Conservation (phyloP, 2,329 filamentous ascomycete genomes). For the Exophiala mesophila region DNA sequence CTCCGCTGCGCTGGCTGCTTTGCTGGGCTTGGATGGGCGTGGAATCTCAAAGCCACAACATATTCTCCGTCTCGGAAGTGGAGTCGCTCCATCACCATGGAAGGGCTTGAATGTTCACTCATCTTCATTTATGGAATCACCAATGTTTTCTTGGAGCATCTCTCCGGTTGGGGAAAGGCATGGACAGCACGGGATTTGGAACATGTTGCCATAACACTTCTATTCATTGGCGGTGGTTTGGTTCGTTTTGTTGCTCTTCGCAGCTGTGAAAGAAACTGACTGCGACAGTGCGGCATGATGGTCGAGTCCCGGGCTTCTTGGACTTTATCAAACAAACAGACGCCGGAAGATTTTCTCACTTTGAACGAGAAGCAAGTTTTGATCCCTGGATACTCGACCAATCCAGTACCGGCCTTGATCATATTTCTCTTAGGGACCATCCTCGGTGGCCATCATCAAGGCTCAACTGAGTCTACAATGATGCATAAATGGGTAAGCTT, state of each 20-base stretch:
- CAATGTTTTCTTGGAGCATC: slow-evolving; percentile 79
- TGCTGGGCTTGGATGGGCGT: slow-evolving; percentile 75
- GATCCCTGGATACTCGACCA: slow-evolving; percentile 57
- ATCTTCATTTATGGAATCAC: slow-evolving; percentile 77
- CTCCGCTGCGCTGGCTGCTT: slow-evolving; percentile 79
- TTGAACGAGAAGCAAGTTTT: slow-evolving; percentile 30
- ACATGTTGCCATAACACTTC: slow-evolving; percentile 76
- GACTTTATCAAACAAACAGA: slow-evolving; percentile 51
- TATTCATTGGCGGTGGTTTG: slow-evolving; percentile 78
- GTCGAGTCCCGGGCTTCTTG: slow-evolving; percentile 69
- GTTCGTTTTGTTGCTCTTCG: slow-evolving; percentile 61
- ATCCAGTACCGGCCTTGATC: slow-evolving; percentile 71
- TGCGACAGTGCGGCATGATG: slow-evolving; percentile 66
- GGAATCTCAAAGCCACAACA: slow-evolving; percentile 64
- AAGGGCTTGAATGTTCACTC: slow-evolving; percentile 73
- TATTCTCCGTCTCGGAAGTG: slow-evolving; percentile 52
- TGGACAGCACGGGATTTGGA: slow-evolving; percentile 73
- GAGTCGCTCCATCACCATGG: slow-evolving; percentile 57
- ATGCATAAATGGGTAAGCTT: slow-evolving; percentile 66
- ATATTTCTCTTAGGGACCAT: slow-evolving; percentile 74
- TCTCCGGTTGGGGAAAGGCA: slow-evolving; percentile 60
- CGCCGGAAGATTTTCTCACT: slow-evolving; percentile 27
- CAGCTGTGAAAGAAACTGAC: slow-evolving; percentile 25
- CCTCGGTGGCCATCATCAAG: slow-evolving; percentile 77
- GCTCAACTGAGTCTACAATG: slow-evolving; percentile 67